Evolutionary conservation across 129 eudicot genomes (phyloP), one percentile per base, ranked within the genome.

Genomic region (carrot (Daucus carota)): DNA sequence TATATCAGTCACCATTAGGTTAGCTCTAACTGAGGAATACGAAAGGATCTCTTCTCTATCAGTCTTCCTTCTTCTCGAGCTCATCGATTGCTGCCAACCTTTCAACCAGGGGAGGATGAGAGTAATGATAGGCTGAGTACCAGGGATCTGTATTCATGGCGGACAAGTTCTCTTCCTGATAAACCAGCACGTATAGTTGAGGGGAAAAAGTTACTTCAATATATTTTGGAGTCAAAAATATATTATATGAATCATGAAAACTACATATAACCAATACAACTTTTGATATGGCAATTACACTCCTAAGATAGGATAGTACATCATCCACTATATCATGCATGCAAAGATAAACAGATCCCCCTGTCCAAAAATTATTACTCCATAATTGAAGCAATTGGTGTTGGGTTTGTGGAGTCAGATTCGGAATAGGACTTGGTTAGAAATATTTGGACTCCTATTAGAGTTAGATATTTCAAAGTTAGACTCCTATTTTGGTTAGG

Each of bases 101-200:
- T 83, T 94, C 99, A 73, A 91, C 99, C 33, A 94, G 85, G 8
- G 99, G 97, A 48, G 99, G 99, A 79, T 94, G 99, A 54, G 99
- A 94, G 78, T 89, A 94, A 78, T 94, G 97, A 72, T 94, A 94
- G 10, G 97, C 92, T 1, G 99, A 94, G 81, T 91, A 94, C 99
- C 97, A 94, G 34, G 97, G 97, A 83, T 94, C 99, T 2, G 99
- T 91, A 78, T 94, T 94, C 97, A 94, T 91, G 18, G 94, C 90
- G 24, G 97, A 91, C 80, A 94, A 81, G 44, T 94, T 94, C 85
- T 94, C 99, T 72, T 94, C 99, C 99, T 94, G 88, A 34, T n/a
- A 65, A 70, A 69, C 60, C 72, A 75, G 14, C 81, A 77, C 38
- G 43, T 17, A 46, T 4, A 70, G 6, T 17, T 41, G 20, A 57